Conservation (phyloP, 805 yeast genomes). For the Zygosaccharomyces bailii region DNA sequence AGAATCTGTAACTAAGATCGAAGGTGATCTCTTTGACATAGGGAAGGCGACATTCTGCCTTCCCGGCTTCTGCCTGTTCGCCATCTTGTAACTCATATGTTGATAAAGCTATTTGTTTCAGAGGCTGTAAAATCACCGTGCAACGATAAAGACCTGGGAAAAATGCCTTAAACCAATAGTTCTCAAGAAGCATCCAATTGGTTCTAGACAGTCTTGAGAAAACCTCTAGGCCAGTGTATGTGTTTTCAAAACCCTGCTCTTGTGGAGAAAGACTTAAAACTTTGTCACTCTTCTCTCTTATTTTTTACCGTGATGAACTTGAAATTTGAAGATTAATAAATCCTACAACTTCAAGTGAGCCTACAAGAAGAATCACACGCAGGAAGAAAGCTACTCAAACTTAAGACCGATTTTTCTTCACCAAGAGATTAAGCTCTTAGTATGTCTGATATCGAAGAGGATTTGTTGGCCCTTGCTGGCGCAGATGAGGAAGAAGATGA, state of each 20-base stretch:
- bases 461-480: slow-evolving; percentile 93
- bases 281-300: background rate
- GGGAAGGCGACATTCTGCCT: slow-evolving; percentile 1
- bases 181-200: background rate
- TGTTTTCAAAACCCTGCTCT: background rate
- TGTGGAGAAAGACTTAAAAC: background rate
- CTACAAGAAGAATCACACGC: slow-evolving; percentile 3
- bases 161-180: background rate
- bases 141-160: background rate
- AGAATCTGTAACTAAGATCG: slow-evolving; percentile 88
- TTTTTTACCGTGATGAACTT: background rate
- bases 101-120: too few relatives aligned
- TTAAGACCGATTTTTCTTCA: too few relatives aligned
- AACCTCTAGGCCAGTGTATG: background rate
- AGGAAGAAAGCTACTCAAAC: too few relatives aligned
- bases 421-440: background rate
- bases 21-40: slow-evolving; percentile 76
- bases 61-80: slow-evolving; percentile 1
- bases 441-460: slow-evolving; percentile 91
- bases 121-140: too few relatives aligned
- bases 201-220: too few relatives aligned
- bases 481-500: slow-evolving; percentile 48
- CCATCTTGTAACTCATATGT: slow-evolving; percentile 13
- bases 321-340: background rate
- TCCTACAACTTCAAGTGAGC: background rate